phyloP scores from a whole-genome alignment of 2,329 filamentous ascomycete genomes.

The Alternaria angustiovoidea region DNA sequence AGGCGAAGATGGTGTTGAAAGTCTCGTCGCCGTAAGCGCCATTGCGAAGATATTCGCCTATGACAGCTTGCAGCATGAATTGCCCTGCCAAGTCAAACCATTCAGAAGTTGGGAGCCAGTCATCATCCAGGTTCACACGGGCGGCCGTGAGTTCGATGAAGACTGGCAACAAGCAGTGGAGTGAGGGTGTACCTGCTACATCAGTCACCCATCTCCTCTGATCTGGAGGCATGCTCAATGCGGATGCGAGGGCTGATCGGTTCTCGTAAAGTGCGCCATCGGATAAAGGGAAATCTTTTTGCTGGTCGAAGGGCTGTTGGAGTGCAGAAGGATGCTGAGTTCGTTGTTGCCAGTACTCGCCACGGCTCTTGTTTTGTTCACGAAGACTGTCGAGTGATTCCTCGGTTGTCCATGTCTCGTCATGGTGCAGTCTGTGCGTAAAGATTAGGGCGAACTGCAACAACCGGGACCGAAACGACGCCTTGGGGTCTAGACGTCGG shows the following conservation, averaged over 20 bases:
- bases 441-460: conserved; percentile 58
- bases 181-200: conserved; percentile 49
- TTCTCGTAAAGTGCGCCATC: conserved; percentile 40
- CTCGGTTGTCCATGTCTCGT: conserved; percentile 49
- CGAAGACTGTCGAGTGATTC: conserved; percentile 48
- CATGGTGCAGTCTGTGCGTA: conserved; percentile 52
- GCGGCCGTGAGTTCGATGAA: conserved; percentile 62
- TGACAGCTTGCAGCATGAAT: conserved; percentile 60
- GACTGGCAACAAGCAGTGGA: conserved; percentile 55
- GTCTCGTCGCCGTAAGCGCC: conserved; percentile 48
- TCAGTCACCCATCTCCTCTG: conserved; percentile 38
- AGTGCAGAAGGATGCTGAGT: conserved; percentile 34
- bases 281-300: conserved; percentile 39
- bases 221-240: conserved; percentile 36
- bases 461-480: conserved; percentile 59
- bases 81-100: conserved; percentile 58
- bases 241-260: conserved; percentile 34
- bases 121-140: conserved; percentile 41
- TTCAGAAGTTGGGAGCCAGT: conserved; percentile 46
- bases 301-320: conserved; percentile 32
- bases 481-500: conserved; percentile 46
- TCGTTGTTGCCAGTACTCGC: conserved; percentile 31
- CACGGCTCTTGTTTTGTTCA: conserved; percentile 48
- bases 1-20: conserved; percentile 57
- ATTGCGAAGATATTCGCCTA: conserved; percentile 58